A percentile compares a stretch with the other conserved stretches of the same genome.
Conservation (phyloP, 208 protist genomes). For the Wallacemonas sp. region DNA sequence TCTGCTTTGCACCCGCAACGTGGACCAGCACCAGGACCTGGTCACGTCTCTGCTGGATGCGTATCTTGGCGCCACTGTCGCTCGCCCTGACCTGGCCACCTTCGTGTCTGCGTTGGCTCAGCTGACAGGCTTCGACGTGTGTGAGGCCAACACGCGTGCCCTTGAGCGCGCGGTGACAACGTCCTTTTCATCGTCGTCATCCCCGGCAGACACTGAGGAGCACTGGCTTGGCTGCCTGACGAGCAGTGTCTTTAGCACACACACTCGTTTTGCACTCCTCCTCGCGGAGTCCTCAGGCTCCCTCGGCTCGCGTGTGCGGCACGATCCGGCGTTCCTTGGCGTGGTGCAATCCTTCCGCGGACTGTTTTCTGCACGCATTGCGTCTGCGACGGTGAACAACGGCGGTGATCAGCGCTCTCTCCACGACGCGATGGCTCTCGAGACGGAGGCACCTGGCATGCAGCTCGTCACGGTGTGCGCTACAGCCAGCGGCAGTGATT, state of each 20-base stretch:
- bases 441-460: constrained; percentile 3
- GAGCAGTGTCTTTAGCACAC: not conserved
- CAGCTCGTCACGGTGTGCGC: constrained; percentile 13
- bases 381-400: not conserved
- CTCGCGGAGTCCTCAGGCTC: not conserved
- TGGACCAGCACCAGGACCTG: constrained; percentile 14
- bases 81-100: constrained; percentile 11
- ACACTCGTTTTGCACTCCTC: constrained; percentile 1
- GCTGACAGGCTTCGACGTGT: constrained; percentile 6
- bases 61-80: constrained; percentile 8
- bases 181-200: too few relatives aligned
- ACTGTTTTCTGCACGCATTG: not conserved
- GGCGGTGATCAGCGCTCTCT: too few relatives aligned
- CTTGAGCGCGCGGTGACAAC: not conserved
- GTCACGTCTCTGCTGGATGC: not conserved
- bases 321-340: not conserved
- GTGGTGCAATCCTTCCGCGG: not conserved
- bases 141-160: not conserved
- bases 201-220: not conserved
- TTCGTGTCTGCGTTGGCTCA: constrained; percentile 9
- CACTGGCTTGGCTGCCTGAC: constrained; percentile 4
- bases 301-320: not conserved
- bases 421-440: not conserved
- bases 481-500: constrained; percentile 3
- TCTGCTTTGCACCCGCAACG: not conserved